Evolutionary conservation across 108 stramenopile species (phyloP).

Genomic region (Schizochytrium sp.): DNA sequence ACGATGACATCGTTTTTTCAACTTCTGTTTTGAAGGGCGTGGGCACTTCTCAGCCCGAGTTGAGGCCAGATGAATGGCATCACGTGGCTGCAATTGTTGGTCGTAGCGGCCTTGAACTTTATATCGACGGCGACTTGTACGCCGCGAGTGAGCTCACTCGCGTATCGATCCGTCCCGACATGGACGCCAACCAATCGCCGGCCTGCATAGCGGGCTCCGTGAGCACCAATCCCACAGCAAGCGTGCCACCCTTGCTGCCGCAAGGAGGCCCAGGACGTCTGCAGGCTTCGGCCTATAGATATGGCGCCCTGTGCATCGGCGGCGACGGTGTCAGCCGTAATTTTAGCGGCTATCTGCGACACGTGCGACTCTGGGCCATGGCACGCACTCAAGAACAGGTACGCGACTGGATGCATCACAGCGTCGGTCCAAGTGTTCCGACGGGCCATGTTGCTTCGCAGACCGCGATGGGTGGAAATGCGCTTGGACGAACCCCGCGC

Average conservation of each 20-base stretch:
- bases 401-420: conserved; percentile 16
- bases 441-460: not conserved
- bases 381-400: not conserved
- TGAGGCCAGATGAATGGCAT: not conserved
- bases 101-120: not conserved
- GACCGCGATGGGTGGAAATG: not conserved
- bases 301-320: not conserved
- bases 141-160: not conserved
- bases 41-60: not conserved
- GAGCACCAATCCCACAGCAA: too few relatives aligned
- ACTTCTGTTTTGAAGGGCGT: not conserved
- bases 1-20: not conserved
- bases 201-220: not conserved
- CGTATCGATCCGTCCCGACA: not conserved
- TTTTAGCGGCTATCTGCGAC: not conserved
- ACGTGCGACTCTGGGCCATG: not conserved
- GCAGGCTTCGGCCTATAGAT: not conserved
- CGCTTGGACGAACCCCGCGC: not conserved
- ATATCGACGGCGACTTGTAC: not conserved
- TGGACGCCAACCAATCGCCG: not conserved
- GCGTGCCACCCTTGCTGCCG: not conserved
- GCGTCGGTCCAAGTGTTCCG: not conserved
- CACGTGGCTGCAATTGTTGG: not conserved
- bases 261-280: not conserved
- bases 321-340: not conserved